These are phyloP conservation scores for Zizania latifolia DNA, from an alignment of 176 grass and related monocot species.

Conservation along the genomic window DNA sequence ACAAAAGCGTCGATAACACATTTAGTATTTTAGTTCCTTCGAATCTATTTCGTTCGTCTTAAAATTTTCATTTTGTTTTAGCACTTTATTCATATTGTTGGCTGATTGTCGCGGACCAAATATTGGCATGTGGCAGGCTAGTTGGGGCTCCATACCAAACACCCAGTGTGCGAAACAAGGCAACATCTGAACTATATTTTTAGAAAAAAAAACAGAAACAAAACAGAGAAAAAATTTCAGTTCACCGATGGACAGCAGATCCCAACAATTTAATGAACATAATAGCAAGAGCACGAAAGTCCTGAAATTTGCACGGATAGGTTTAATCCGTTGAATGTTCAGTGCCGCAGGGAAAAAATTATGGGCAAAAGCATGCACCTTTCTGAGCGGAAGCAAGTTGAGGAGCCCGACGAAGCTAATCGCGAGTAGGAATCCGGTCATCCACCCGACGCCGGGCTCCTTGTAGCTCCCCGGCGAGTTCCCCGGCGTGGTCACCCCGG, in stretches of 20 bases:
- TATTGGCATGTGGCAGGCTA: background rate
- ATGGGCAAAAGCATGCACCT: conserved; percentile 33
- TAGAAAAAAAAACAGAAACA: background rate
- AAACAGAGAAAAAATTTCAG: background rate
- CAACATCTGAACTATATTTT: background rate
- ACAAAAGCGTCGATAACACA: too few species aligned
- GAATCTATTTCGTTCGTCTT: background rate
- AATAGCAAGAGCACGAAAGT: background rate
- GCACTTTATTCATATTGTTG: background rate
- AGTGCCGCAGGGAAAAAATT: background rate
- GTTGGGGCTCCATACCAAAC: background rate
- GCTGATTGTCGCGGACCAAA: background rate
- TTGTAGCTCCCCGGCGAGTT: conserved; percentile 78
- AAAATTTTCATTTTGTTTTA: background rate
- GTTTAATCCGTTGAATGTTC: background rate
- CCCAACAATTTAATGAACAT: background rate
- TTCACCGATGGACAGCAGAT: background rate
- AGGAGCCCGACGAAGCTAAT: conserved; percentile 73
- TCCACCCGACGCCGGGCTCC: conserved; percentile 71
- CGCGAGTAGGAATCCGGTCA: conserved; percentile 57
- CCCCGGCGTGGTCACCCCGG: conserved; percentile 55
- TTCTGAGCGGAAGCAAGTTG: conserved; percentile 67
- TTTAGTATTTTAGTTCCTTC: too few species aligned
- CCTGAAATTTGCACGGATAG: background rate
- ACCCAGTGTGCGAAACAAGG: background rate